A percentile compares a stretch with the other conserved stretches of the same genome.
Conservation (phyloP, 345 rosid species). For the Punica granatum region DNA sequence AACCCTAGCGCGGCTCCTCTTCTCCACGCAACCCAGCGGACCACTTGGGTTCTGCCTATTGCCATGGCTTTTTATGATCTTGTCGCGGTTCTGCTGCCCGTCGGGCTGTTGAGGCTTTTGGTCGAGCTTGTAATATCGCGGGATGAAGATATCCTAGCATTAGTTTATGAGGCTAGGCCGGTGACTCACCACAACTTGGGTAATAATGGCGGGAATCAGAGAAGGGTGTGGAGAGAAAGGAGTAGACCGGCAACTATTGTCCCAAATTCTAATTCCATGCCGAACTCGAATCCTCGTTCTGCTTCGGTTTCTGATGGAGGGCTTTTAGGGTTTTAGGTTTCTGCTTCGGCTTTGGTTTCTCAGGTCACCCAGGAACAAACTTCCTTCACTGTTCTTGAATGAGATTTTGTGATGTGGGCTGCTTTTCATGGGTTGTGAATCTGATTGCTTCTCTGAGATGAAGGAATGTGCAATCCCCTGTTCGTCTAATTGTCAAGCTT, state of each 20-base stretch:
- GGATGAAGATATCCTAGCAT: conserved; percentile 93
- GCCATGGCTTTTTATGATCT: conserved; percentile 82
- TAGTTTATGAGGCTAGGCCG: conserved; percentile 89
- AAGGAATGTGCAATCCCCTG: background rate
- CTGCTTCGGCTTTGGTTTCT: too few species aligned
- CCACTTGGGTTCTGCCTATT: conserved; percentile 80
- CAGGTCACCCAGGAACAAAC: conserved; percentile 37
- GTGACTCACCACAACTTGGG: conserved; percentile 36
- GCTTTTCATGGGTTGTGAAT: background rate
- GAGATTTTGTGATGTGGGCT: background rate
- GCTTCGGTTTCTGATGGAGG: conserved; percentile 7
- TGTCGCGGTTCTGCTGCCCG: conserved; percentile 89
- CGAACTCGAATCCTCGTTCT: too few species aligned
- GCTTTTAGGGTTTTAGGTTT: too few species aligned
- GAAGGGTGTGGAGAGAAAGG: conserved; percentile 75
- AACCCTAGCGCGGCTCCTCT: too few species aligned
- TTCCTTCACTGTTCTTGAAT: background rate
- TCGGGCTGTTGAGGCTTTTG: conserved; percentile 77
- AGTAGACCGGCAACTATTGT: background rate
- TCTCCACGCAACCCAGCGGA: too few species aligned
- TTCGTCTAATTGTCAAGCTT: background rate
- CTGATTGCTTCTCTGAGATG: background rate
- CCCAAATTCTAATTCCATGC: background rate
- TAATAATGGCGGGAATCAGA: conserved; percentile 29
- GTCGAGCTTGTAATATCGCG: conserved; percentile 95